Evolutionary conservation across 2,329 filamentous ascomycete species (phyloP).

Genomic region (Orbilia brochopaga): DNA sequence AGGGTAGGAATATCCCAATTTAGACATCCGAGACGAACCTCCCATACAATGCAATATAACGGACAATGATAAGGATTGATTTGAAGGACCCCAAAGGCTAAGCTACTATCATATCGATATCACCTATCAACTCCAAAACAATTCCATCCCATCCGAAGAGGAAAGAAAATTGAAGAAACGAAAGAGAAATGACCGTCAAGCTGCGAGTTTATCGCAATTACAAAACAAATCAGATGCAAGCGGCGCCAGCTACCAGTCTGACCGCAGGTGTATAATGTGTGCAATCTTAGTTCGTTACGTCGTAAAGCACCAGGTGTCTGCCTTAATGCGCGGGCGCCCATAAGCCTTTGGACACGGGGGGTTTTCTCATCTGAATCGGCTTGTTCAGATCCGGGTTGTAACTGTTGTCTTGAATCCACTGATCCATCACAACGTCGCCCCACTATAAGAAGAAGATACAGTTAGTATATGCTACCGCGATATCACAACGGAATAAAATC

Average conservation of each 20-base stretch:
- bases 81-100: neutral
- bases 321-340: conserved; percentile 12
- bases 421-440: conserved; percentile 50
- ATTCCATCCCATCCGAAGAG: neutral
- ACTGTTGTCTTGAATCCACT: conserved; percentile 47
- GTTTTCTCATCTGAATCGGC: conserved; percentile 30
- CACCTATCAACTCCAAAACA: conserved; percentile 2
- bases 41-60: neutral
- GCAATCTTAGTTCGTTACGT: neutral
- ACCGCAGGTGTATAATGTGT: neutral
- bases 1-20: neutral
- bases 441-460: conserved; percentile 32
- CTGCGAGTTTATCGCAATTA: neutral
- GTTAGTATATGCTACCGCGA: conserved; percentile 22
- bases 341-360: conserved; percentile 21
- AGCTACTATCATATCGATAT: neutral
- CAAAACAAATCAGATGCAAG: neutral
- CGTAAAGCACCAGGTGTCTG: neutral
- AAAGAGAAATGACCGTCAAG: neutral
- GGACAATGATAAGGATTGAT: conserved; percentile 3
- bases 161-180: neutral
- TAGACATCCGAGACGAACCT: neutral
- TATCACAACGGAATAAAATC: neutral
- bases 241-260: conserved; percentile 2
- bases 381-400: conserved; percentile 43